Evolutionary conservation across 2,329 filamentous ascomycete genomes (phyloP).

Genomic region (Penicillium sp.): DNA sequence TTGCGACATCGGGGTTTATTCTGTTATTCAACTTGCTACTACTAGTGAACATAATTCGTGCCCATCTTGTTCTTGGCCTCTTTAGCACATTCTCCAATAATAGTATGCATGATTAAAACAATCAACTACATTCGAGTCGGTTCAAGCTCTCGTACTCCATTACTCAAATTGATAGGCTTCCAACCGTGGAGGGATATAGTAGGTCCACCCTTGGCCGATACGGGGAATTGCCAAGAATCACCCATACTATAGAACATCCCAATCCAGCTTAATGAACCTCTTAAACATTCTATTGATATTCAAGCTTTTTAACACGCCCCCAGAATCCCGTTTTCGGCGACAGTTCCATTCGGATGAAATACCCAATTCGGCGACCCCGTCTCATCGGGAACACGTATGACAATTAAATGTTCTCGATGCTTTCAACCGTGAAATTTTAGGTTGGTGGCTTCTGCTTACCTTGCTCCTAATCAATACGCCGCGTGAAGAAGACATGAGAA

Average conservation of each 20-base stretch:
- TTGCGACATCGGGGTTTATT: neutral
- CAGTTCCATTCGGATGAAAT: neutral
- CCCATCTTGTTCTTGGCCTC: neutral
- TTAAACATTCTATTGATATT: neutral
- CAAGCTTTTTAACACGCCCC: neutral
- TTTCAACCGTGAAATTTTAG: neutral
- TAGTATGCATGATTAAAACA: neutral
- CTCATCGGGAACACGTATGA: neutral
- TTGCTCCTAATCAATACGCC: neutral
- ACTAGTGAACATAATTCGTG: constrained; percentile 17
- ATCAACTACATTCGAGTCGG: neutral
- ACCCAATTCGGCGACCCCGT: neutral
- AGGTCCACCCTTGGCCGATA: neutral
- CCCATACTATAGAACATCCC: neutral
- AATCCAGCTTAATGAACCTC: neutral
- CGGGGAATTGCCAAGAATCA: neutral
- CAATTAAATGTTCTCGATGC: neutral
- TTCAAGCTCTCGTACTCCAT: neutral
- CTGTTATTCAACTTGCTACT: constrained; percentile 8
- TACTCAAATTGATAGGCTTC: neutral
- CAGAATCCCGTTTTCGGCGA: constrained; percentile 4
- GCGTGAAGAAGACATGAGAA: neutral
- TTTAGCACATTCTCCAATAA: neutral
- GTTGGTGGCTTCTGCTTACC: constrained; percentile 5
- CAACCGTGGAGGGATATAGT: neutral